These are phyloP conservation scores for Paramecium pentaurelia DNA, from an alignment of 73 alveolate genomes.

Conservation along the genomic window DNA sequence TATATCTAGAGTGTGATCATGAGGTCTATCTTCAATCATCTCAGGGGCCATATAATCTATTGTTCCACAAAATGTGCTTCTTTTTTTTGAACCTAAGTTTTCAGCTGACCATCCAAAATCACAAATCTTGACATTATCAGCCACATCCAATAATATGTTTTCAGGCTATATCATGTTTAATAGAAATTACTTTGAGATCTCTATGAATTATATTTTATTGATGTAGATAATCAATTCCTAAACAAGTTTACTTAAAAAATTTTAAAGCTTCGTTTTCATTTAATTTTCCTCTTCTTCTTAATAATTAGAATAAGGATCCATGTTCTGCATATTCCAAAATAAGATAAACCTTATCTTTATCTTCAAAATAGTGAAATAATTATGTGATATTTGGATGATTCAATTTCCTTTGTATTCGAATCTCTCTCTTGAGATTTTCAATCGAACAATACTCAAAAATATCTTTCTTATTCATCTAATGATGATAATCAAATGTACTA, in stretches of 20 bases:
- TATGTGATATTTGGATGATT: slow-evolving; percentile 89
- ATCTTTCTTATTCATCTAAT: slow-evolving; percentile 45
- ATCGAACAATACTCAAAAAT: slow-evolving; percentile 57
- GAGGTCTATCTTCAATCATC: slow-evolving; percentile 79
- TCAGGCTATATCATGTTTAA: slow-evolving; percentile 69
- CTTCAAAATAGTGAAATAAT: slow-evolving; percentile 87
- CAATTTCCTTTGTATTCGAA: slow-evolving; percentile 87
- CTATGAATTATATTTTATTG: slow-evolving; percentile 61
- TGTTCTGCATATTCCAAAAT: slow-evolving; percentile 78
- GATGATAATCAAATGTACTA: slow-evolving; percentile 27
- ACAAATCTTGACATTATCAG: slow-evolving; percentile 82
- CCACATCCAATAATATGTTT: slow-evolving; percentile 71
- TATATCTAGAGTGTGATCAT: slow-evolving; percentile 85
- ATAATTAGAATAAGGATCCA: slow-evolving; percentile 58
- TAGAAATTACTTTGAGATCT: slow-evolving; percentile 52
- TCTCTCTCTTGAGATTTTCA: slow-evolving; percentile 73
- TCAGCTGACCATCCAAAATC: slow-evolving; percentile 92
- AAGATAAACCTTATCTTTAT: slow-evolving; percentile 79
- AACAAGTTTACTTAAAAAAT: slow-evolving; percentile 63
- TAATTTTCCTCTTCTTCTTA: slow-evolving; percentile 50
- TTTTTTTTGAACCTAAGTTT: slow-evolving; percentile 58
- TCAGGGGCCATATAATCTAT: slow-evolving; percentile 90
- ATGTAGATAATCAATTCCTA: slow-evolving; percentile 64
- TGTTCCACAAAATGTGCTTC: slow-evolving; percentile 83
- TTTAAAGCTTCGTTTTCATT: slow-evolving; percentile 61